These are phyloP conservation scores for Corchorus olitorius DNA, from an alignment of 345 rosid genomes.

Conservation along the genomic window DNA sequence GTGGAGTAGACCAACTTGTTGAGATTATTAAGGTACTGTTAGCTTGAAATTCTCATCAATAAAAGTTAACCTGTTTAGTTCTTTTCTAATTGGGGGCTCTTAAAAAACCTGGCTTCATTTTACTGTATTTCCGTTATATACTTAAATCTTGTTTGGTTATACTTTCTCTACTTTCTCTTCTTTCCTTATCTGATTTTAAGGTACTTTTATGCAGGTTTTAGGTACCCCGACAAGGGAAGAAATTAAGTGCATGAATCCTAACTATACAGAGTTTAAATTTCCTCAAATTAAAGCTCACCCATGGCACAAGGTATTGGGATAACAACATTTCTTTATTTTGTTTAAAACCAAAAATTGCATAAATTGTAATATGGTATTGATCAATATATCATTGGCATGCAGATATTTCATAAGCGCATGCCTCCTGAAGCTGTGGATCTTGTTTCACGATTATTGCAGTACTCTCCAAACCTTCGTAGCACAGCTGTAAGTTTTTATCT, in stretches of 20 bases:
- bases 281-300: slow-evolving; percentile 99
- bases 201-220: slow-evolving; percentile 58
- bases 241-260: slow-evolving; percentile 98
- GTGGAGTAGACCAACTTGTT: slow-evolving; percentile 97
- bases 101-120: not conserved
- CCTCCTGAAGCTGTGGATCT: slow-evolving; percentile 99
- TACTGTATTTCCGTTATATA: not conserved
- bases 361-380: not conserved
- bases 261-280: slow-evolving; percentile 93
- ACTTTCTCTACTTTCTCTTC: not conserved
- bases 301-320: slow-evolving; percentile 86
- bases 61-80: not conserved
- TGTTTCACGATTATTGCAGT: slow-evolving; percentile 91
- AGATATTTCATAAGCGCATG: slow-evolving; percentile 96
- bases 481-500: slow-evolving; percentile 67
- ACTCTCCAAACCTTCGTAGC: slow-evolving; percentile 93
- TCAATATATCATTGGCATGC: slow-evolving; percentile 20
- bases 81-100: not conserved
- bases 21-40: slow-evolving; percentile 86
- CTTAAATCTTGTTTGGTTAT: too few species aligned
- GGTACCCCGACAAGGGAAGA: slow-evolving; percentile 99
- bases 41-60: not conserved
- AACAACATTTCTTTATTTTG: not conserved
- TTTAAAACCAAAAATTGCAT: not conserved
- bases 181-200: not conserved